phyloP scores from a whole-genome alignment of 2,329 filamentous ascomycete genomes.

The Neonectria punicea region DNA sequence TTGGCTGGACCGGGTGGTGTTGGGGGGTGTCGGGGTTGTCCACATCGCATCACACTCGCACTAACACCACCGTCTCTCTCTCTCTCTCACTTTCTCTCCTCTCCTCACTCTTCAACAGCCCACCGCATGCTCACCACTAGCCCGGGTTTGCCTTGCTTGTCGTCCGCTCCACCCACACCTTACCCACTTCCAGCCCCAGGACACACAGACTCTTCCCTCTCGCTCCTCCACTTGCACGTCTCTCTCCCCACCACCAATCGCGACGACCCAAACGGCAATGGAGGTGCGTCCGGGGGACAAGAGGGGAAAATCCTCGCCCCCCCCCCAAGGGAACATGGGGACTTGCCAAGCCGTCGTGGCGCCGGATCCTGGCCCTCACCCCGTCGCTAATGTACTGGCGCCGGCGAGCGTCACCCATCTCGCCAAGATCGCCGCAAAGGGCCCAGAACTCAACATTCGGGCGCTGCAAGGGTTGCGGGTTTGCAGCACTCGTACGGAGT shows the following conservation, averaged over 20 bases:
- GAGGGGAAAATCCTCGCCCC: slow-evolving; percentile 18
- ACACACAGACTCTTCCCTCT: slow-evolving; percentile 11
- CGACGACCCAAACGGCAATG: slow-evolving; percentile 28
- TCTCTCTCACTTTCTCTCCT: not conserved
- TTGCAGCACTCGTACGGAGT: slow-evolving; percentile 10
- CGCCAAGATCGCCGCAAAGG: slow-evolving; percentile 19
- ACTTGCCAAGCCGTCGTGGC: slow-evolving; percentile 19
- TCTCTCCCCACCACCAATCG: slow-evolving; percentile 27
- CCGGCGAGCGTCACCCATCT: slow-evolving; percentile 22
- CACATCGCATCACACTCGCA: no score
- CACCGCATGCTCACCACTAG: not conserved
- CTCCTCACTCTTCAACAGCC: not conserved
- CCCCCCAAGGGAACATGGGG: no score
- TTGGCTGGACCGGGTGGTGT: no score
- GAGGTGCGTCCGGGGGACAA: slow-evolving; percentile 22
- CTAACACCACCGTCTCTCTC: no score
- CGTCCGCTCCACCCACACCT: not conserved
- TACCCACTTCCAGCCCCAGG: not conserved
- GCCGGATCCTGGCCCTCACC: slow-evolving; percentile 1
- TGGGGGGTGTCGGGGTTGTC: no score
- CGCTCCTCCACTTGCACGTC: slow-evolving; percentile 11
- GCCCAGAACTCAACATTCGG: slow-evolving; percentile 27
- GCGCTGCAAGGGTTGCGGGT: slow-evolving; percentile 18
- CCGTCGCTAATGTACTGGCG: slow-evolving; percentile 6
- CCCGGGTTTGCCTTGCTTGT: not conserved